phyloP scores from a whole-genome alignment of 257 asterid genomes.

The Lavandula angustifolia region DNA sequence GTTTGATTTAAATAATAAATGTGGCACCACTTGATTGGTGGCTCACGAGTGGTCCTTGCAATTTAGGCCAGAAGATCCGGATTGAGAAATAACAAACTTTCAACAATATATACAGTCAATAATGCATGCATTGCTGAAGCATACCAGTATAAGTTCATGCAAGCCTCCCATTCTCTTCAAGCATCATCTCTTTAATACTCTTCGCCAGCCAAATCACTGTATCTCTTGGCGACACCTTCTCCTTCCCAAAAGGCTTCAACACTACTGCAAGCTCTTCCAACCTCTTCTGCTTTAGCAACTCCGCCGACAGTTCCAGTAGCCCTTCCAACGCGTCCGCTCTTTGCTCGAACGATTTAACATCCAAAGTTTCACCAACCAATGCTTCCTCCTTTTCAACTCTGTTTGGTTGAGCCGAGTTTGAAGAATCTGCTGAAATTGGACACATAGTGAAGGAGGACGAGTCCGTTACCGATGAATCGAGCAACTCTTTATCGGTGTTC shows the following conservation, averaged over 20 bases:
- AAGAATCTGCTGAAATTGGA: constrained; percentile 35
- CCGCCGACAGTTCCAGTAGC: constrained; percentile 85
- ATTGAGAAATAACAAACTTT: too few species aligned
- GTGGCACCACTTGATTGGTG: too few species aligned
- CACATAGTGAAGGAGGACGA: constrained; percentile 31
- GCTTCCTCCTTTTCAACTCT: constrained; percentile 37
- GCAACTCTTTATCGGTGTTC: constrained; percentile 29
- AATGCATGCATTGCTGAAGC: neutral
- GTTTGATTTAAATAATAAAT: too few species aligned
- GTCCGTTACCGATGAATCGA: too few species aligned
- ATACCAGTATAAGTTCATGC: constrained; percentile 39
- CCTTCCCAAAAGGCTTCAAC: constrained; percentile 86
- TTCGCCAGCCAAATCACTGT: constrained; percentile 96
- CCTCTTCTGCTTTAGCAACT: constrained; percentile 78
- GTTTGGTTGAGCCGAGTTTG: neutral
- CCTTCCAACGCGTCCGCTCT: constrained; percentile 97
- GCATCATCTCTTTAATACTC: constrained; percentile 92
- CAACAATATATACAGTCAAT: too few species aligned
- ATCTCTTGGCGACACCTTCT: constrained; percentile 94
- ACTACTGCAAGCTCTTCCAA: constrained; percentile 81
- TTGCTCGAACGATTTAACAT: constrained; percentile 69
- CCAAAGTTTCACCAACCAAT: constrained; percentile 59
- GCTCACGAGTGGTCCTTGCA: too few species aligned
- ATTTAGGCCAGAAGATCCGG: too few species aligned
- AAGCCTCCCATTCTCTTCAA: constrained; percentile 59